Base-by-base conservation (phyloP, 106 monocot species). In the Posidonia australis region DNA sequence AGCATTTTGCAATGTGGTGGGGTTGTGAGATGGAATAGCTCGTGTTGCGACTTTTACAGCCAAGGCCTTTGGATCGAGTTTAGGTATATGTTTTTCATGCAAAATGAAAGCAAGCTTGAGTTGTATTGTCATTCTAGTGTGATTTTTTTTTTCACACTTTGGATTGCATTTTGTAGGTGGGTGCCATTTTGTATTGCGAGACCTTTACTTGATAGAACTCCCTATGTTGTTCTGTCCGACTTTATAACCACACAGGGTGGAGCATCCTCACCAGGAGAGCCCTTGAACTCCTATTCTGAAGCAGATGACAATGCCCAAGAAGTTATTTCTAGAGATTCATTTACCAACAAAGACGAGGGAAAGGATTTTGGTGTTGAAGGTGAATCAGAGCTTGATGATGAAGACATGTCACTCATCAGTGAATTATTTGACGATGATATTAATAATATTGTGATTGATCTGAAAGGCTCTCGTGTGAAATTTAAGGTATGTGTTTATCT, bases 151-250 rank as follows among this genome's bases (percentile, higher is more conserved):
- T 25, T 7, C 23, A 14, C 28, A 30, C 5, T 60, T 17, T 45
- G 10, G 21, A 14, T 21, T 63, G 5, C 22, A 27, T 63, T 63
- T 46, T 66, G 49, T 46, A 67, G 74, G 59, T 74, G 74, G 74
- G 67, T 74, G 16, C 67, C 74, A 20, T 74, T 48, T 60, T 28
- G 18, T 7, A 51, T 67, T 28, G 74, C 51, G 1, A 74, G 24
- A 51, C 58, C 74, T 23, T 60, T 67, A 7, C 65, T 74, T 16
- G 74, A 74, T 60, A 49, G 51, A 28, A 74, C 51, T 23, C 11
- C 74, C 1, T 74, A 74, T 58, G 67, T 67, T 22, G 48, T 74
- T 6, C 47, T 74, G 51, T 74, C 74, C 6, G 74, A 74, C 66
- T 59, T 67, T 41, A 47, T 46, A 14, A 67, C 57, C 17, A 5